phyloP scores from a whole-genome alignment of 2,329 filamentous ascomycete genomes.

The Trichoderma sp. region DNA sequence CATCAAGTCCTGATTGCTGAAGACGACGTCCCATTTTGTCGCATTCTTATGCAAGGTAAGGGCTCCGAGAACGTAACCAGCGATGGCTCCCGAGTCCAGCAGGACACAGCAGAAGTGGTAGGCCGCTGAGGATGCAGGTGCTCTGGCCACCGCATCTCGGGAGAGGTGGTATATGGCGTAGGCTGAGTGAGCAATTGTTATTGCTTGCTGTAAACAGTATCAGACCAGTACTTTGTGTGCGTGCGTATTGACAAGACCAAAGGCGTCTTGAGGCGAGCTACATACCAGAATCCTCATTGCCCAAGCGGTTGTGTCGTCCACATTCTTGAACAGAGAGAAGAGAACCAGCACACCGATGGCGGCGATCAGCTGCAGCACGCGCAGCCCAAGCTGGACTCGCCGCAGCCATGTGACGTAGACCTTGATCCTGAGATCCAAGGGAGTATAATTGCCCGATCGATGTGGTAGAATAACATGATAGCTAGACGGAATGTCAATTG shows the following conservation, averaged over 20 bases:
- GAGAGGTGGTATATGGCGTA: slow-evolving; percentile 82
- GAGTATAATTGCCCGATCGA: slow-evolving; percentile 56
- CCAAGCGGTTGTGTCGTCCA: slow-evolving; percentile 65
- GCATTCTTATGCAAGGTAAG: slow-evolving; percentile 45
- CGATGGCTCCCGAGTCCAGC: slow-evolving; percentile 59
- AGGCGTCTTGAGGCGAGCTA: neutral
- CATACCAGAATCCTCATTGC: slow-evolving; percentile 71
- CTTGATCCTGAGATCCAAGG: slow-evolving; percentile 70
- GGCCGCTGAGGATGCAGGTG: slow-evolving; percentile 76
- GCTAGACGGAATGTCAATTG: slow-evolving; percentile 33
- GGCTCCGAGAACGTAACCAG: slow-evolving; percentile 56
- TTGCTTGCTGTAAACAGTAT: slow-evolving; percentile 59
- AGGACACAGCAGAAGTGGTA: slow-evolving; percentile 83
- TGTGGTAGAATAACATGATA: slow-evolving; percentile 63
- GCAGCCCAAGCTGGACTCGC: slow-evolving; percentile 64
- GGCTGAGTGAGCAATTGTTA: slow-evolving; percentile 65
- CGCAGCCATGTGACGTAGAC: slow-evolving; percentile 66
- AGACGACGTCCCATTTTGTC: slow-evolving; percentile 63
- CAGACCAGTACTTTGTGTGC: neutral
- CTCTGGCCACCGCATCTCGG: slow-evolving; percentile 65
- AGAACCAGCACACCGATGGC: slow-evolving; percentile 70
- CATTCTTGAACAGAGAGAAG: slow-evolving; percentile 71
- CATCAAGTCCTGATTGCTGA: slow-evolving; percentile 54
- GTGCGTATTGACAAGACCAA: neutral
- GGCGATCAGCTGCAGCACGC: slow-evolving; percentile 64